A percentile compares a stretch with the other conserved stretches of the same genome.
phyloP scores from a whole-genome alignment of 305 asterid species.

The Coffea humblotiana region DNA sequence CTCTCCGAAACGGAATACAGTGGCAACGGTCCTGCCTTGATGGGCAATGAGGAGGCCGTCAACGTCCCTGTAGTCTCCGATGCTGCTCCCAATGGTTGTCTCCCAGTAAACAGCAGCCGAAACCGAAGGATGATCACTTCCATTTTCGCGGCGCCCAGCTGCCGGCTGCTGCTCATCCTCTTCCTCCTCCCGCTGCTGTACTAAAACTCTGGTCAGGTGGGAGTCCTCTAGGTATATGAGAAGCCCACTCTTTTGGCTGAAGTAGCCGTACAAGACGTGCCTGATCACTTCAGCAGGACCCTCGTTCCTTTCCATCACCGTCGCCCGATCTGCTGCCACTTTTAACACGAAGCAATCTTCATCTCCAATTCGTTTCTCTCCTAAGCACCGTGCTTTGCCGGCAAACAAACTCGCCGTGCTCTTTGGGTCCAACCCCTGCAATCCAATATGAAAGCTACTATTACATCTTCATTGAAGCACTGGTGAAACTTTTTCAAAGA shows the following conservation, averaged over 20 bases:
- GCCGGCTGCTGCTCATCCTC: constrained; percentile 22
- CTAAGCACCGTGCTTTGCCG: constrained; percentile 64
- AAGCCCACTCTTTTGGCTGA: constrained; percentile 84
- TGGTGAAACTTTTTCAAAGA: no score
- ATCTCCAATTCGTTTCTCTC: constrained; percentile 77
- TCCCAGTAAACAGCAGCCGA: constrained; percentile 61
- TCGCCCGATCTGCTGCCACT: constrained; percentile 73
- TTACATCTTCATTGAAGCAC: no score
- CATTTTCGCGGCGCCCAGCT: constrained; percentile 14
- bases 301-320: constrained; percentile 72
- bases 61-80: constrained; percentile 59
- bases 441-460: no score
- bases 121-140: neutral
- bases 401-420: constrained; percentile 62
- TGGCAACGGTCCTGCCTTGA: constrained; percentile 71
- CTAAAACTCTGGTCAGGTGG: constrained; percentile 62
- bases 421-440: constrained; percentile 73
- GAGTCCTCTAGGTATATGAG: constrained; percentile 84
- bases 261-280: constrained; percentile 76
- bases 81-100: constrained; percentile 77
- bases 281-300: constrained; percentile 85
- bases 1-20: constrained; percentile 78
- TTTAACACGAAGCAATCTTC: constrained; percentile 86
- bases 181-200: constrained; percentile 8
- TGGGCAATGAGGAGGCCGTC: constrained; percentile 73